These are phyloP conservation scores for Eimeria maxima DNA, from an alignment of 169 alveolate species.

Conservation along the genomic window DNA sequence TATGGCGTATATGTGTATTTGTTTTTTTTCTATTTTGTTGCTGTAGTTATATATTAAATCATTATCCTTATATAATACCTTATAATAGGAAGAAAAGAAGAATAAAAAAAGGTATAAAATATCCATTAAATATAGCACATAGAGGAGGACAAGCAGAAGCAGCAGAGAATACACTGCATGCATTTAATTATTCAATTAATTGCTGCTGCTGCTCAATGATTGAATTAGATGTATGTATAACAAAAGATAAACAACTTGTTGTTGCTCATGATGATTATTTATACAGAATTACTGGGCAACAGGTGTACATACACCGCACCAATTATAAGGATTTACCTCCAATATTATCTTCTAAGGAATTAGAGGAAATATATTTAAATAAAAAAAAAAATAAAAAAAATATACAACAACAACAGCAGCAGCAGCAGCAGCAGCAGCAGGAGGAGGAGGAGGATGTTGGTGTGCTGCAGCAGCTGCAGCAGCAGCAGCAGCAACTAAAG, in stretches of 20 bases:
- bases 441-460: too few relatives aligned
- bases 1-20: too few relatives aligned
- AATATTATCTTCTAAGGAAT: neutral
- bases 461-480: too few relatives aligned
- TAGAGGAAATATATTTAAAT: neutral
- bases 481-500: too few relatives aligned
- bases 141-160: conserved; percentile 86
- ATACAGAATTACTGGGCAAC: conserved; percentile 65
- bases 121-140: conserved; percentile 81
- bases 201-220: conserved; percentile 84
- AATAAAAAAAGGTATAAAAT: neutral
- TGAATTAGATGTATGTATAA: conserved; percentile 86
- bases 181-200: conserved; percentile 83
- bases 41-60: too few relatives aligned
- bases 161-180: conserved; percentile 84
- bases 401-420: too few relatives aligned
- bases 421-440: too few relatives aligned
- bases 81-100: too few relatives aligned
- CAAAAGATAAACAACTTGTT: conserved; percentile 82
- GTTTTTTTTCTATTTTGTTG: neutral
- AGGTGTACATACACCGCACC: conserved; percentile 7
- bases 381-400: too few relatives aligned
- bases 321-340: conserved; percentile 42
- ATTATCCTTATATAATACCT: too few relatives aligned
- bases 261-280: conserved; percentile 84